Evolutionary conservation across 2,329 filamentous ascomycete genomes (phyloP).

Genomic region (Calonectria pseudoreteaudii): DNA sequence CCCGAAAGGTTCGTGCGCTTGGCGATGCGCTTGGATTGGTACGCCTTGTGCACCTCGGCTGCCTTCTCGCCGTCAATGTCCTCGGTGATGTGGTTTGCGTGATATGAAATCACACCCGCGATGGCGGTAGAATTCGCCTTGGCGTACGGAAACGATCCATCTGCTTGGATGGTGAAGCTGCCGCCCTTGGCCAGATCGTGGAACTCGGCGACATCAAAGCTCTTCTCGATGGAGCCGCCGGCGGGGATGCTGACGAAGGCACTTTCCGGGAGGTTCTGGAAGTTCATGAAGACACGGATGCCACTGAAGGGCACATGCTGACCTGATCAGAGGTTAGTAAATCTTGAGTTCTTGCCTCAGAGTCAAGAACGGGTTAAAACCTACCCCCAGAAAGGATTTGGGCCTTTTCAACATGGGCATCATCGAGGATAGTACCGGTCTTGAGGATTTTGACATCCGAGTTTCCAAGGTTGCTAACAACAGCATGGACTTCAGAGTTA

Average conservation of each 20-base stretch:
- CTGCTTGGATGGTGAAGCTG: conserved; percentile 62
- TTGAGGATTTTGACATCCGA: neutral
- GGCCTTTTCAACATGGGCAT: neutral
- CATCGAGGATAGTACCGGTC: neutral
- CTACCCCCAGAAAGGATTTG: neutral
- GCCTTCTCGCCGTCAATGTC: conserved; percentile 66
- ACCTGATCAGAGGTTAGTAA: neutral
- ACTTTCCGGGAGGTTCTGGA: conserved; percentile 52
- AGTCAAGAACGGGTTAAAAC: too few relatives aligned
- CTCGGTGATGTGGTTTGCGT: conserved; percentile 66
- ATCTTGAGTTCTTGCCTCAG: too few relatives aligned
- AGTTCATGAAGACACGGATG: conserved; percentile 59
- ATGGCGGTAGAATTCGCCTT: conserved; percentile 60
- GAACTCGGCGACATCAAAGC: conserved; percentile 62
- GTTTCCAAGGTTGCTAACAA: neutral
- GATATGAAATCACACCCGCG: conserved; percentile 60
- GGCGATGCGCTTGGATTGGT: conserved; percentile 49
- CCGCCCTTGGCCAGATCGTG: conserved; percentile 61
- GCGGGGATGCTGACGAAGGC: conserved; percentile 59
- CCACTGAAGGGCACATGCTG: conserved; percentile 57
- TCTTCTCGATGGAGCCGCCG: conserved; percentile 59
- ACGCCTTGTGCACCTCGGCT: conserved; percentile 56
- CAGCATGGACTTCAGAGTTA: neutral
- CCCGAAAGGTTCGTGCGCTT: conserved; percentile 54
- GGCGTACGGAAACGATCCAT: conserved; percentile 66